Conservation (phyloP, 352 stramenopile genomes). For the Phytopythium litorale region DNA sequence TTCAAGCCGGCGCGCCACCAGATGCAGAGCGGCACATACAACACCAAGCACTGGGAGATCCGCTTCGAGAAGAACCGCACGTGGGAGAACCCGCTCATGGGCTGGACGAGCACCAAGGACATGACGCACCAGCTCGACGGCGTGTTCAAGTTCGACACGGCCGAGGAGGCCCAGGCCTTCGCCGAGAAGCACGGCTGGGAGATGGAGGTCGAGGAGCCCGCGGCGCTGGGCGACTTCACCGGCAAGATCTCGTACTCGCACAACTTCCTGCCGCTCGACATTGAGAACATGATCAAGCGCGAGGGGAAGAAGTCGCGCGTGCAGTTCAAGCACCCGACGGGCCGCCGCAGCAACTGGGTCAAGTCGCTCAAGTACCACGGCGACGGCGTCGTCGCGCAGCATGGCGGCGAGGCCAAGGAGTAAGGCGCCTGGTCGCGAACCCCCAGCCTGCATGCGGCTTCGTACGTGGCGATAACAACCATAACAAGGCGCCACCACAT, state of each 20-base stretch:
- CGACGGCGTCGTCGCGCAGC: slow-evolving; percentile 72
- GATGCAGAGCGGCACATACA: slow-evolving; percentile 82
- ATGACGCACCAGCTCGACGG: slow-evolving; percentile 72
- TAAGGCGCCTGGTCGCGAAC: slow-evolving; percentile 12
- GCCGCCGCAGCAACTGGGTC: slow-evolving; percentile 81
- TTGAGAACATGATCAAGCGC: slow-evolving; percentile 76
- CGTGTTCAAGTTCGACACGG: slow-evolving; percentile 83
- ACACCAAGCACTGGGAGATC: slow-evolving; percentile 86
- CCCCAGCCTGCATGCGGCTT: too few relatives aligned
- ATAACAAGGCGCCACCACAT: too few relatives aligned
- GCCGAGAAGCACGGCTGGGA: slow-evolving; percentile 88
- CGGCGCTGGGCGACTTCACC: slow-evolving; percentile 57
- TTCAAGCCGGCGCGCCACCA: slow-evolving; percentile 78
- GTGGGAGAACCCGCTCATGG: slow-evolving; percentile 94
- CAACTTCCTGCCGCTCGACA: slow-evolving; percentile 77
- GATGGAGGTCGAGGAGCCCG: slow-evolving; percentile 78
- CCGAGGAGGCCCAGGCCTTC: slow-evolving; percentile 76
- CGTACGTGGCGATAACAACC: too few relatives aligned
- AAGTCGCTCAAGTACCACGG: slow-evolving; percentile 89
- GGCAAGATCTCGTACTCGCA: slow-evolving; percentile 84
- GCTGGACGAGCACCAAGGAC: slow-evolving; percentile 90
- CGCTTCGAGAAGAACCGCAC: slow-evolving; percentile 64
- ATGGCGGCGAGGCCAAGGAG: slow-evolving; percentile 74
- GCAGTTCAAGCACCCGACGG: slow-evolving; percentile 75
- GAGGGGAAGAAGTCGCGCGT: slow-evolving; percentile 73